These are phyloP conservation scores for Candida palmyrensis DNA, from an alignment of 805 yeast genomes.

Conservation along the genomic window DNA sequence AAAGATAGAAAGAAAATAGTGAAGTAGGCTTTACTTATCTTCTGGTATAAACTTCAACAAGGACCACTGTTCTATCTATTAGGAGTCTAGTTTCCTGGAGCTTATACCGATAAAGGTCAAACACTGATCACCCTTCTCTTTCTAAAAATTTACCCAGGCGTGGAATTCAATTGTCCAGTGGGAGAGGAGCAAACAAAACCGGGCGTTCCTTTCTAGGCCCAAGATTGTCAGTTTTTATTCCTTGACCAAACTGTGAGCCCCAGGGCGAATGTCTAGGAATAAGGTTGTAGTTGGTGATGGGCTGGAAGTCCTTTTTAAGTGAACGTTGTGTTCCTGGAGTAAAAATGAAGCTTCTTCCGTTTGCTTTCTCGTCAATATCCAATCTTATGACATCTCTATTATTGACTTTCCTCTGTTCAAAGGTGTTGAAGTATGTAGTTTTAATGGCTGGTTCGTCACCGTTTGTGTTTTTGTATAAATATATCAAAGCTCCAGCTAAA, in stretches of 20 bases:
- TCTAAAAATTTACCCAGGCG: too few relatives aligned
- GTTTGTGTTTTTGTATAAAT: slow-evolving; percentile 27
- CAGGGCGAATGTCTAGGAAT: slow-evolving; percentile 38
- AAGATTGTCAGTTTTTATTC: slow-evolving; percentile 37
- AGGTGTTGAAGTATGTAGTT: slow-evolving; percentile 32
- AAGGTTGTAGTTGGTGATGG: slow-evolving; percentile 12
- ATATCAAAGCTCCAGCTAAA: slow-evolving; percentile 28
- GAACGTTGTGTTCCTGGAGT: slow-evolving; percentile 1
- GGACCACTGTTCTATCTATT: too few relatives aligned
- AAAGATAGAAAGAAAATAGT: too few relatives aligned
- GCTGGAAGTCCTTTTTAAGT: slow-evolving; percentile 1
- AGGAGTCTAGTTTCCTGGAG: too few relatives aligned
- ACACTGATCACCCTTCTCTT: too few relatives aligned
- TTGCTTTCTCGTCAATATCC: slow-evolving; percentile 6
- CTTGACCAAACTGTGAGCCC: slow-evolving; percentile 39
- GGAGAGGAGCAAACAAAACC: slow-evolving; percentile 33
- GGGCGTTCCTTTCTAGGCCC: slow-evolving; percentile 43
- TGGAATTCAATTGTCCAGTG: too few relatives aligned
- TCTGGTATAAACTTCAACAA: too few relatives aligned
- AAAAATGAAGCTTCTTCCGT: slow-evolving; percentile 3
- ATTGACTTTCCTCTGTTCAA: slow-evolving; percentile 13
- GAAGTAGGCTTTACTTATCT: too few relatives aligned
- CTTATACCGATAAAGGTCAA: too few relatives aligned
- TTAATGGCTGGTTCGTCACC: slow-evolving; percentile 32
- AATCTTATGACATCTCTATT: slow-evolving; percentile 5